phyloP scores from a whole-genome alignment of 352 stramenopile genomes.

The Phytophthora sansomeana region DNA sequence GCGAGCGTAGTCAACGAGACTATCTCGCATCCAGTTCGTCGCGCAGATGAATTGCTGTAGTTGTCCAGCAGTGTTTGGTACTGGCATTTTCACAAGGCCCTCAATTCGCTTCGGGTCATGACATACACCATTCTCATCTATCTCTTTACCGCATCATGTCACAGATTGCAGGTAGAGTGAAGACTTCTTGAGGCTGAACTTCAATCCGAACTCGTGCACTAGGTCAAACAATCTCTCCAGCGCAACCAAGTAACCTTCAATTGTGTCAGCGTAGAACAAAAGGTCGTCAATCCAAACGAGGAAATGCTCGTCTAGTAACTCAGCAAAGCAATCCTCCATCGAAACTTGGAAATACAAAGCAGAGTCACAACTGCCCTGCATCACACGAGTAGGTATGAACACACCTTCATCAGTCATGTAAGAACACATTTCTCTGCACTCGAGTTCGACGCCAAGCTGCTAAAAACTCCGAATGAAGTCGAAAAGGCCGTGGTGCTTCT shows the following conservation, averaged over 20 bases:
- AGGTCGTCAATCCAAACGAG: constrained; percentile 15
- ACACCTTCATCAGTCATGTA: constrained; percentile 32
- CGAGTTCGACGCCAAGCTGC: constrained; percentile 16
- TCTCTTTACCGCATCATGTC: too few species aligned
- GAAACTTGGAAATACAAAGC: constrained; percentile 6
- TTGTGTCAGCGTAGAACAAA: constrained; percentile 1
- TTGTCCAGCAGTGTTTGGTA: not conserved
- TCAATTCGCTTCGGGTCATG: too few species aligned
- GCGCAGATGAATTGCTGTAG: constrained; percentile 8
- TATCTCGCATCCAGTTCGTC: constrained; percentile 8
- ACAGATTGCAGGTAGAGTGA: too few species aligned
- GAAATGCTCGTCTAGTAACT: not conserved
- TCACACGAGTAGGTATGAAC: constrained; percentile 1
- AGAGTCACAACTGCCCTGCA: constrained; percentile 11
- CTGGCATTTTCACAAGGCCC: too few species aligned
- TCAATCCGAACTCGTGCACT: too few species aligned
- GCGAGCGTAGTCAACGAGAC: not conserved
- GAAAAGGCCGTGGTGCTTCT: too few species aligned
- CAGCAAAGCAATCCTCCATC: constrained; percentile 3
- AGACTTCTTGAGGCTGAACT: too few species aligned
- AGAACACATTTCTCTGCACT: constrained; percentile 21
- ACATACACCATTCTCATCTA: too few species aligned
- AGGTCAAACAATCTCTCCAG: too few species aligned
- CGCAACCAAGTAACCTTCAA: not conserved
- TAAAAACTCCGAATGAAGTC: constrained; percentile 35